These are phyloP conservation scores for Apiospora koreana DNA, from an alignment of 2,329 filamentous ascomycete genomes.

Conservation along the genomic window DNA sequence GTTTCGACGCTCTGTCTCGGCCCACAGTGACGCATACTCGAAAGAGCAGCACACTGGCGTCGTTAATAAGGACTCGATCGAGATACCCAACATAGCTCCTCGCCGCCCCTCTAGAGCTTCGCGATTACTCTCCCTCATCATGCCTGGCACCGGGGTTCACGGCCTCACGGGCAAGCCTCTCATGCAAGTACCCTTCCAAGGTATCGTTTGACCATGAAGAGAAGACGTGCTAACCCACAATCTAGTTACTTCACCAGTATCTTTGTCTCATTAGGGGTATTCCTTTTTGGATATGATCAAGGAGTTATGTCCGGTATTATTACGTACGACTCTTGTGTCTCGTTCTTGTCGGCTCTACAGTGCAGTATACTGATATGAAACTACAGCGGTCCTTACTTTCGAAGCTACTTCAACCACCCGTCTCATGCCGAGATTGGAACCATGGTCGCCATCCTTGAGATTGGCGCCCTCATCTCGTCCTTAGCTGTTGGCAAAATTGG, in stretches of 20 bases:
- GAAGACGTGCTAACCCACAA: conserved; percentile 18
- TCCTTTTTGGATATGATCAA: conserved; percentile 88
- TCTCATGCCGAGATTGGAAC: conserved; percentile 86
- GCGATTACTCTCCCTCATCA: conserved; percentile 76
- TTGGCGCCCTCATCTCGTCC: conserved; percentile 90
- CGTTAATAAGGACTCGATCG: conserved; percentile 75
- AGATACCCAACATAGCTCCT: conserved; percentile 69
- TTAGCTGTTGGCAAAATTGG: conserved; percentile 84
- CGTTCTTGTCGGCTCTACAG: not conserved
- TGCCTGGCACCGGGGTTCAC: conserved; percentile 80
- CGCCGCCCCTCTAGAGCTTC: conserved; percentile 66
- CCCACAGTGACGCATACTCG: conserved; percentile 36
- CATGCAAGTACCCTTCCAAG: conserved; percentile 57
- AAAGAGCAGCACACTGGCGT: conserved; percentile 39
- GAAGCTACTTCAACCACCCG: conserved; percentile 89
- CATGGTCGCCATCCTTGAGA: conserved; percentile 95
- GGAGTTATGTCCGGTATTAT: conserved; percentile 81
- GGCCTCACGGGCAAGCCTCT: conserved; percentile 95
- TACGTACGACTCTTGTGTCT: conserved; percentile 49
- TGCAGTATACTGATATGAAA: not conserved
- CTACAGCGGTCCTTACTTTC: conserved; percentile 78
- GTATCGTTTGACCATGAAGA: not conserved
- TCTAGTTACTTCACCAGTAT: conserved; percentile 91
- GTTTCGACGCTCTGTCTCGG: conserved; percentile 57
- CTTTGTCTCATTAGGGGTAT: conserved; percentile 83